Evolutionary conservation across 345 rosid genomes (phyloP).

Genomic region (Rhizophora apiculata): DNA sequence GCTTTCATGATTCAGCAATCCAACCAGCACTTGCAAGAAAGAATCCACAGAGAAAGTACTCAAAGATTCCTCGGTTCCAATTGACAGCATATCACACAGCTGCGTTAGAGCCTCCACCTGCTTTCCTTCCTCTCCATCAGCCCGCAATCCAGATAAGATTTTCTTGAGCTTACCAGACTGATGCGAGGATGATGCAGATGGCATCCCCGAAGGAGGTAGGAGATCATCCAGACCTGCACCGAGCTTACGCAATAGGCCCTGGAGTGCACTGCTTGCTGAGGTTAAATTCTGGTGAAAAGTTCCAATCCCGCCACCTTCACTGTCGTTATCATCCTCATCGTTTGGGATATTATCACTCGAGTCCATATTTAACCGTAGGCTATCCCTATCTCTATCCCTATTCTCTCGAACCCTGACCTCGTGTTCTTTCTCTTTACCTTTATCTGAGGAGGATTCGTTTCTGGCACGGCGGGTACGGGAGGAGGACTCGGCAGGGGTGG

Average conservation of each 20-base stretch:
- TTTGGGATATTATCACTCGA: slow-evolving; percentile 20
- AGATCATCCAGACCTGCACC: slow-evolving; percentile 96
- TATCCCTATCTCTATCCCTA: slow-evolving; percentile 35
- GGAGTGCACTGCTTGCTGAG: slow-evolving; percentile 92
- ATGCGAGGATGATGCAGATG: slow-evolving; percentile 83
- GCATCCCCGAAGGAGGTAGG: slow-evolving; percentile 72
- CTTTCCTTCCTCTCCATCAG: slow-evolving; percentile 94
- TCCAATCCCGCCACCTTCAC: slow-evolving; percentile 72
- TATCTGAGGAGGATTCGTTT: slow-evolving; percentile 45
- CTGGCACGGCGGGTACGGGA: slow-evolving; percentile 66
- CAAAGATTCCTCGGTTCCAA: slow-evolving; percentile 93
- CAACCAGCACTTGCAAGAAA: slow-evolving; percentile 87
- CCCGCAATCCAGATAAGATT: slow-evolving; percentile 81
- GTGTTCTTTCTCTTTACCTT: slow-evolving; percentile 95
- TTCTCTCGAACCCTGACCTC: slow-evolving; percentile 57
- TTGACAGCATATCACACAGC: slow-evolving; percentile 91
- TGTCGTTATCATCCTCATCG: slow-evolving; percentile 84
- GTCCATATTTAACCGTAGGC: slow-evolving; percentile 61
- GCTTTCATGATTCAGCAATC: slow-evolving; percentile 84
- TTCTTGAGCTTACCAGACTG: slow-evolving; percentile 82
- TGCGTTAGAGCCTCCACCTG: slow-evolving; percentile 98
- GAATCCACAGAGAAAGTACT: slow-evolving; percentile 96
- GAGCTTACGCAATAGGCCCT: slow-evolving; percentile 86
- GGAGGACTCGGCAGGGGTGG: slow-evolving; percentile 52
- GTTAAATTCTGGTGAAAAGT: slow-evolving; percentile 79